Conservation (phyloP, 1,284 basidiomycete genomes). For the Clitocybe nebularis region DNA sequence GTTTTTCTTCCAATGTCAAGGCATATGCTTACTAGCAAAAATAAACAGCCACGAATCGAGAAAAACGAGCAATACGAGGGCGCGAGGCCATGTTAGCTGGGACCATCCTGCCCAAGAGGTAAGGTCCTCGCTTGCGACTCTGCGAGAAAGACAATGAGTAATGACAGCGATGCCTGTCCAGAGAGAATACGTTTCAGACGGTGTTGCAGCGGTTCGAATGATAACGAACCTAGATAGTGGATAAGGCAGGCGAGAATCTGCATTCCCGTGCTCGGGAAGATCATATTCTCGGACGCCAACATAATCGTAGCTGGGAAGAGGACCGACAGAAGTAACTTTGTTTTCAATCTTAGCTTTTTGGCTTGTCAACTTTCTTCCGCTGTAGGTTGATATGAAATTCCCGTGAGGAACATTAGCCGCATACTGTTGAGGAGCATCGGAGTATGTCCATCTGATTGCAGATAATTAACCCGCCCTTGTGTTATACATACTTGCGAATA, state of each 20-base stretch:
- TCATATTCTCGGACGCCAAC: conserved; percentile 15
- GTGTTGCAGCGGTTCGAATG: neutral
- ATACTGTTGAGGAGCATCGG: neutral
- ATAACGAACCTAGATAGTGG: conserved; percentile 25
- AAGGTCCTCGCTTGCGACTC: conserved; percentile 20
- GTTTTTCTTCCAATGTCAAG: neutral
- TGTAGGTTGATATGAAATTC: too few species aligned
- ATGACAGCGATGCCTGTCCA: conserved; percentile 28
- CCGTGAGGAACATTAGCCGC: neutral
- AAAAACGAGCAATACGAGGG: conserved; percentile 28
- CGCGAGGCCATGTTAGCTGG: conserved; percentile 27
- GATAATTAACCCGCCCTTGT: too few species aligned
- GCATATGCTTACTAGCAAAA: conserved; percentile 25
- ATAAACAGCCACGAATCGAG: conserved; percentile 34
- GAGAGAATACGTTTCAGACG: neutral
- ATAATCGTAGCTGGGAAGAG: too few species aligned
- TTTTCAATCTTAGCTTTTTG: too few species aligned
- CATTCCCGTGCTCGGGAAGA: conserved; percentile 25
- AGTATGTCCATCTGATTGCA: too few species aligned
- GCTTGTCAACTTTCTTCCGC: too few species aligned
- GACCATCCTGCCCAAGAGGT: conserved; percentile 20
- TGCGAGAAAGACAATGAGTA: conserved; percentile 30
- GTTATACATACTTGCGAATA: too few species aligned
- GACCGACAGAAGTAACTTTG: too few species aligned
- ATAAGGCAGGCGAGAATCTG: conserved; percentile 28